Base-by-base conservation (phyloP, 2,329 filamentous ascomycete genomes). In the Neophaeococcomyces aloes region DNA sequence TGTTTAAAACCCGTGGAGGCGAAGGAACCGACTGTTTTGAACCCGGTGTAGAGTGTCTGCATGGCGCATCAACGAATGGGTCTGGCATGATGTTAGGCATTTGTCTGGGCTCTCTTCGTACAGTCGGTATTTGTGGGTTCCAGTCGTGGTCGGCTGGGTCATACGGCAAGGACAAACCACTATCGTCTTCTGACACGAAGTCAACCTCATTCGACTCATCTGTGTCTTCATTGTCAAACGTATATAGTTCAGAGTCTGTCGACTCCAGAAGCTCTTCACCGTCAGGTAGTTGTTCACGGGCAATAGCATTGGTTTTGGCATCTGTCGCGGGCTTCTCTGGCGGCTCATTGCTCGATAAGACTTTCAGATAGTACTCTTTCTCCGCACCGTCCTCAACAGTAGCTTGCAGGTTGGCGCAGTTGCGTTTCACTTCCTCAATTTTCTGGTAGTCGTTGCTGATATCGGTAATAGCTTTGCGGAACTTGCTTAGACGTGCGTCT, bases 231-330 rank as follows among this genome's bases (percentile, higher is more conserved):
- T 41, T 30, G 18, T 18, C 34, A 21, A n/a, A n/a, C n/a, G n/a
- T n/a, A n/a, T n/a, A n/a, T n/a, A n/a, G n/a, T n/a, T n/a, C n/a
- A n/a, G n/a, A n/a, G n/a, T 33, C 30, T 7, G 38, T 21, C 15
- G 53, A 57, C 29, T 50, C 42, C 10, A 78, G 52, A 7, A 69
- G 45, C 37, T 78, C 75, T 11, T 71, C 73, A 11, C 64, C 69
- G 14, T 66, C 61, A 13, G 52, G 51, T 8, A 32, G 36, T n/a
- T 30, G 35, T 25, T 46, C 40, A 29, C 29, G 29, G n/a, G 36
- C 10, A 18, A 13, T 10, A 34, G 37, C 15, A 25, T 34, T 5
- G 27, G 43, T 31, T 40, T 37, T 39, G 50, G 29, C 19, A 11
- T 29, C 27, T 33, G 7, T 13, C 7, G 15, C 13, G 40, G 40